Evolutionary conservation across 2,329 filamentous ascomycete species (phyloP), one percentile per base, ranked within the genome.

Genomic region (Phyllosticta citribraziliensis): DNA sequence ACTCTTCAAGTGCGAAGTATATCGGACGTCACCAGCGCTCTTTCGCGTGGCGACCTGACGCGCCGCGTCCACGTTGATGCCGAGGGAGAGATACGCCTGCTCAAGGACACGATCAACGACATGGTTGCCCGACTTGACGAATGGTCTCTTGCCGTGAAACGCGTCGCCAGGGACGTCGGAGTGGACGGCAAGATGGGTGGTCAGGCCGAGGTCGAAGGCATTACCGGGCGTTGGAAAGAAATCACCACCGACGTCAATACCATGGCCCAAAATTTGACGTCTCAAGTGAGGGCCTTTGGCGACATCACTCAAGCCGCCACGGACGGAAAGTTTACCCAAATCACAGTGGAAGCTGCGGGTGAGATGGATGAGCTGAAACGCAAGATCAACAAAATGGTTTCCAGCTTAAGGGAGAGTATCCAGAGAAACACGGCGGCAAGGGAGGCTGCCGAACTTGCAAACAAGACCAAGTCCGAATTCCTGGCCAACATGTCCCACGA

Each of bases 311-410:
- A 97, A 73, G 86, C 94, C 47, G 94, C 94, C 27, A 97, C 93
- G 63, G 92, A 96, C 72, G 94, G 94, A 65, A 93, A 99, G 75
- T 97, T 97, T 74, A 96, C 91, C 24, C 96, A 97, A 73, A 85
- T 99, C 73, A 96, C 94, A 55, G 93, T 99, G 19, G 92, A 97
- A 74, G 94, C 94, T 20, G 97, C 93, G 12, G 94, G 94, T 65
- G 94, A 99, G 75, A 97, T 99, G 94, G 94, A 97, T 75, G 93
- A 97, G 74, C 82, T 99, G 68, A 99, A 99, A 78, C 87, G 92
- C 69, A 97, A 97, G 81, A 97, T 99, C 82, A 99, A 97, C 73
- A 90, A 95, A 78, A 99, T 99, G 94, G 92, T 97, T 58, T 94
- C 89, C 72, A 96, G 96, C 72, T 78, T 99, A 64, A 82, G 93